Base-by-base conservation (phyloP, 129 eudicot species). In the Pulicaria dysenterica region DNA sequence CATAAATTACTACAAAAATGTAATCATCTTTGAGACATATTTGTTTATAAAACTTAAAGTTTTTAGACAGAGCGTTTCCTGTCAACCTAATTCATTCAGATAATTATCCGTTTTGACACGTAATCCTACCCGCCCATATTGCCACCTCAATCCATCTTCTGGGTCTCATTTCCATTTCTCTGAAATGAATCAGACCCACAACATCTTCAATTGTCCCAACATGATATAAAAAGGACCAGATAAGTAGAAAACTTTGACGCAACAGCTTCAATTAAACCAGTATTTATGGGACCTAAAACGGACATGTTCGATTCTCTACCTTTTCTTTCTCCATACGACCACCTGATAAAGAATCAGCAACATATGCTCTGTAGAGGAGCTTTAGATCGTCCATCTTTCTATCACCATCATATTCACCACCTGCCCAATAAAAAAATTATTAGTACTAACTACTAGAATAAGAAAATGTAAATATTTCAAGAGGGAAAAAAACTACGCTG, bases 321-420 rank as follows among this genome's bases (percentile, higher is more conserved):
- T 91, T 95, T 53, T 80, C 82, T 72, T 91, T 94, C 77, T 91
- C 99, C 89, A 95, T 84, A 53, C 85, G 89, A 49, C 99, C 99
- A 69, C 80, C 76, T 34, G 96, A 81, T 63, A 95, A 61, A 64
- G 97, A 75, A 83, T 95, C 91, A 13, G 87, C 75, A 53, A 88
- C 58, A 69, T 84, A 95, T 70, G 99, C 86, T 82, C 91, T 83
- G 57, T 88, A 91, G 5, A 95, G 88, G 53, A 88, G 89, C 81
- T 95, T 95, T 80, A 95, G 65, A 64, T 95, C 99, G 49, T 88
- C 87, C 77, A 88, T 88, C 71, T 80, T 95, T 74, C 89, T 84
- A 54, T 88, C 96, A 67, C 84, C 83, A 58, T 88, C 96, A 80
- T 84, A 90, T 47, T 90, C 99, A 70, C 99, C 99, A 15, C 87